phyloP scores from a whole-genome alignment of 495 filamentous ascomycete genomes.

The Thermochaetoides thermophila region DNA sequence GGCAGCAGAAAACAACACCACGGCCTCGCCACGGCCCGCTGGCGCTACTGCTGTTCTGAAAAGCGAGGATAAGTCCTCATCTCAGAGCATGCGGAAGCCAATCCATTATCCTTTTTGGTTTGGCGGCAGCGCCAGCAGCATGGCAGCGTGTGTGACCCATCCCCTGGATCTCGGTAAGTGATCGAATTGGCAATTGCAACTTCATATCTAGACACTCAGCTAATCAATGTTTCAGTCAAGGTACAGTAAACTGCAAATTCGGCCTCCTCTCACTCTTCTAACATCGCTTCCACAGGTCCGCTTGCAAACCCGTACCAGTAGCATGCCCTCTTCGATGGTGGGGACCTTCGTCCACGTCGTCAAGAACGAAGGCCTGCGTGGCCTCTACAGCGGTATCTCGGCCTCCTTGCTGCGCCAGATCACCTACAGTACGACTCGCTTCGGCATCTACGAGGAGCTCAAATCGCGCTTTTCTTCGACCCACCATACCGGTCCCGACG shows the following conservation, averaged over 20 bases:
- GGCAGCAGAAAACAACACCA: constrained; percentile 5
- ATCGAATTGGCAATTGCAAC: too few relatives aligned
- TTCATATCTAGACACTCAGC: constrained; percentile 7
- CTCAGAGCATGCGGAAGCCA: constrained; percentile 25
- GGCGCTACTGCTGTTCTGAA: constrained; percentile 9
- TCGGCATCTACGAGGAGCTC: constrained; percentile 88
- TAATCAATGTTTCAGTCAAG: constrained; percentile 21
- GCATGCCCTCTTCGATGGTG: constrained; percentile 57
- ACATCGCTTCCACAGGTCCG: constrained; percentile 45
- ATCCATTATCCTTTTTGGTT: constrained; percentile 84
- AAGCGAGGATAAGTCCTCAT: constrained; percentile 13
- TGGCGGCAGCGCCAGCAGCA: constrained; percentile 78
- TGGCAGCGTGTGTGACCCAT: constrained; percentile 82
- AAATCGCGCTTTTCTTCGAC: constrained; percentile 45
- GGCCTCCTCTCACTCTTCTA: constrained; percentile 1
- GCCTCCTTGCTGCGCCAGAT: constrained; percentile 83
- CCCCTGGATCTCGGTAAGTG: constrained; percentile 65
- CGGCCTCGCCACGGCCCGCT: constrained; percentile 5
- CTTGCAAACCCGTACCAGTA: constrained; percentile 62
- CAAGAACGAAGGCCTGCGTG: constrained; percentile 45
- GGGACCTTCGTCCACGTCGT: constrained; percentile 69
- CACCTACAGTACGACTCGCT: constrained; percentile 84
- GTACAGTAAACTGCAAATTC: constrained; percentile 5
- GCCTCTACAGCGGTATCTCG: constrained; percentile 77
- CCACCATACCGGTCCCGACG: neutral